Evolutionary conservation across 2,329 filamentous ascomycete species (phyloP).

Genomic region (Cladosporium sp.): DNA sequence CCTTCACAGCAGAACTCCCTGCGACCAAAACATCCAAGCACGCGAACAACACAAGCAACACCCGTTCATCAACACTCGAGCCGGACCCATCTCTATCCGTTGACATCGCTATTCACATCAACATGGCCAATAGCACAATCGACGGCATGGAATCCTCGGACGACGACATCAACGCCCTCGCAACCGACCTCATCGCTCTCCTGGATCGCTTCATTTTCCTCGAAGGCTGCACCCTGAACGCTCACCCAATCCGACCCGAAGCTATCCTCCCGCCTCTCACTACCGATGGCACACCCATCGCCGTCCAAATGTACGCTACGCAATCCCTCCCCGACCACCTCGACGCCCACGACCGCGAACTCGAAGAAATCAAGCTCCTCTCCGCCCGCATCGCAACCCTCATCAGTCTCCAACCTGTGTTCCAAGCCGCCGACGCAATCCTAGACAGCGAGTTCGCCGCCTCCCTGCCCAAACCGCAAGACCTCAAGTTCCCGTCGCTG

Average conservation of each 20-base stretch:
- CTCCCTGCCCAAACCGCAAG: background rate
- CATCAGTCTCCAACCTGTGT: background rate
- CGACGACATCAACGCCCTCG: background rate
- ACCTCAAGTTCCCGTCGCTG: background rate
- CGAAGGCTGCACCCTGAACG: background rate
- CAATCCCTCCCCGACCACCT: background rate
- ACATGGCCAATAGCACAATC: background rate
- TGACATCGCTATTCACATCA: background rate
- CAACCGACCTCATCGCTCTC: constrained; percentile 1
- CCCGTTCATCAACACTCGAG: background rate
- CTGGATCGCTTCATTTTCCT: background rate
- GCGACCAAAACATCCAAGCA: background rate
- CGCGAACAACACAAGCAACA: background rate
- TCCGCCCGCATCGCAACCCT: background rate
- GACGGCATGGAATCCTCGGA: background rate
- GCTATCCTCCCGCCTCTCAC: background rate
- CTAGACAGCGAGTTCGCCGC: background rate
- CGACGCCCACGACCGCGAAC: background rate
- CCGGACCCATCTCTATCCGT: background rate
- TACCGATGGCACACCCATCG: background rate
- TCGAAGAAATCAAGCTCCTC: background rate
- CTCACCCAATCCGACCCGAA: background rate
- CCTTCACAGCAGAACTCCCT: background rate
- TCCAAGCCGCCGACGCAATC: background rate
- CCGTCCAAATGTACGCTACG: background rate